Evolutionary conservation across 306 rosid species (phyloP), one percentile per base, ranked within the genome.

Genomic region (Dalbergia cochinchinensis): DNA sequence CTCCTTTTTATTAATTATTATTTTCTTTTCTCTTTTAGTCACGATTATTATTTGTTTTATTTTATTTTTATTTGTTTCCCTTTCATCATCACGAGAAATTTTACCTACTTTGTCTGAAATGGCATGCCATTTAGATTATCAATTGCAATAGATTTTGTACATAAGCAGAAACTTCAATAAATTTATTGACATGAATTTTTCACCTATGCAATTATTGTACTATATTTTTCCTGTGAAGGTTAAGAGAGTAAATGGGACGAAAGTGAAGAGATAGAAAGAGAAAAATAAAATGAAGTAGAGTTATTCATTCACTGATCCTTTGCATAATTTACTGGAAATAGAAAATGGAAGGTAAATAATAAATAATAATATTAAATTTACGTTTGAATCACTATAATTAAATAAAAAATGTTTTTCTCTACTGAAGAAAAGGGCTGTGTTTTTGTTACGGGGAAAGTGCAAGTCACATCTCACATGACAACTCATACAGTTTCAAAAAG

Each of bases 401-500:
- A 44, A 71, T 69, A 31, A 15, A 22, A 39, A 57, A 18, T 63
- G 1, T 1, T 14, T 5, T 51, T 51, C 19, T 14, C 58, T 51
- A 1, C 4, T 47, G 14, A 48, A 48, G 4, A 50, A 16, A 22
- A 13, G 0, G 8, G 3, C 0, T 42, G 45, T 19, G 0, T 19
- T 19, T 11, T 12, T 5, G 20, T 68, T 37, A 11, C 0, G 4
- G 16, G 16, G 65, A 66, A 83, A 64, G 82, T 77, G 70, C 20
- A 44, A 71, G 39, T 83, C 83, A 77, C 83, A 65, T 45, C 26
- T 83, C 83, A 77, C 83, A 65, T 45, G 82, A 71, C 19, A 83
- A 70, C 66, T 53, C 64, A 54, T 63, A 12, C 22, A 50, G 39
- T 3, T 65, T 41, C 15, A 41, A 39, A 69, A 82, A 55, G 78